Evolutionary conservation across 2,329 filamentous ascomycete genomes (phyloP), one percentile per base, ranked within the genome.

Genomic region (Ploettnerulaceae sp.): DNA sequence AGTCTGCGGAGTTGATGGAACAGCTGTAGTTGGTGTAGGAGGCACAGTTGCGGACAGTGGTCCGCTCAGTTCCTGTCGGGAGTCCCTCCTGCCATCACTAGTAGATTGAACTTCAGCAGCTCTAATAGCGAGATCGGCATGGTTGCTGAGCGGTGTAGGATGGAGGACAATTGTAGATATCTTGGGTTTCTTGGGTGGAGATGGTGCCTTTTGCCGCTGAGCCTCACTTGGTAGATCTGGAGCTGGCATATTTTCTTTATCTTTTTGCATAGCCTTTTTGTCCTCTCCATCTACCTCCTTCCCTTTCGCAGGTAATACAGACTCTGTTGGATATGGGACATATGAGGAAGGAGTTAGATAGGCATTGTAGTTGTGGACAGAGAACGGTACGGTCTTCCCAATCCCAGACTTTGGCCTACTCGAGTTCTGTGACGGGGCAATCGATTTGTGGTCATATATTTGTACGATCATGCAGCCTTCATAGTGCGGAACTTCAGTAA

Each of bases 391-490:
- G 29, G 77, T 77, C 44, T 82, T 83, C 55, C 74, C 81, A 26
- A 78, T 77, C 15, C 76, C 71, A 1, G 79, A 72, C 20, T 71
- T 71, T 41, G 70, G 72, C 39, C 71, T 75, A 47, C 70, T 69
- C 57, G 72, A 73, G 56, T 77, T 80, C 61, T 88, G 81, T 56
- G 75, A 71, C 52, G 76, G 74, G 36, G 75, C 74, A 32, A 71
- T 71, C 0, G 84, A 81, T 60, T 86, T 87, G 69, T 95, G 87
- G 64, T 97, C 88, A 60, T 95, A 79, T n/a, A 97, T 73, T 65
- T 95, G 84, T 26, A 98, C 89, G 57, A 98, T 97, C 47, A 98
- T 76, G 62, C 91, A 95, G 24, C 86, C 89, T 66, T 97, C 90
- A 64, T 97, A 98, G 63, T 95, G 97, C 7, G 76, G 75, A 11